Evolutionary conservation across 805 yeast species (phyloP).

Genomic region (Barnettozyma vustinii): DNA sequence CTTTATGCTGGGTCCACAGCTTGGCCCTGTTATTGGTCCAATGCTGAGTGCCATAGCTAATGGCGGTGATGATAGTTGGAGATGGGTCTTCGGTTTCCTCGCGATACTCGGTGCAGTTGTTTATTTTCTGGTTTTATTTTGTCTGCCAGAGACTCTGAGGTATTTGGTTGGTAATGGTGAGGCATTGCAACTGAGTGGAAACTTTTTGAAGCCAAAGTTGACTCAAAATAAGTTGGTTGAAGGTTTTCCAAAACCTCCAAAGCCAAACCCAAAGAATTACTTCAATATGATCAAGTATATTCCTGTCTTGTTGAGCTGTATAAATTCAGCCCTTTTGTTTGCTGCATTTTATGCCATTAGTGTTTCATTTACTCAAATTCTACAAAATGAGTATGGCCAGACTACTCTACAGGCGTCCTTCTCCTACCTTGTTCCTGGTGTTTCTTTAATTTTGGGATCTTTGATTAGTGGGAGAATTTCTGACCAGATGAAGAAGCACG

Average conservation of each 20-base stretch:
- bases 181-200: slow-evolving; percentile 14
- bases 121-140: slow-evolving; percentile 43
- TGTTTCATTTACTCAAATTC: slow-evolving; percentile 40
- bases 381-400: slow-evolving; percentile 34
- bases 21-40: slow-evolving; percentile 86
- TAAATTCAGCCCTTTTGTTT: slow-evolving; percentile 46
- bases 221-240: slow-evolving; percentile 23
- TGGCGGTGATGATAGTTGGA: slow-evolving; percentile 68
- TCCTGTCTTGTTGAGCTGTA: slow-evolving; percentile 42
- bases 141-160: slow-evolving; percentile 77
- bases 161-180: slow-evolving; percentile 53
- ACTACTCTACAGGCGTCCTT: slow-evolving; percentile 34
- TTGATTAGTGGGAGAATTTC: slow-evolving; percentile 43
- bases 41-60: slow-evolving; percentile 70
- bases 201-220: slow-evolving; percentile 28
- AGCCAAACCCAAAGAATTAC: slow-evolving; percentile 35
- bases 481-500: slow-evolving; percentile 31
- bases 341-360: slow-evolving; percentile 50
- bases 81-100: slow-evolving; percentile 78
- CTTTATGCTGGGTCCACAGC: slow-evolving; percentile 80
- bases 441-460: slow-evolving; percentile 44
- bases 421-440: slow-evolving; percentile 49
- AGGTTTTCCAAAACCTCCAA: slow-evolving; percentile 41
- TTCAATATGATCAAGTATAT: slow-evolving; percentile 32
- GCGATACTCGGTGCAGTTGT: slow-evolving; percentile 60